phyloP scores from a whole-genome alignment of 2,329 filamentous ascomycete genomes.

The Aspergillus unguis region DNA sequence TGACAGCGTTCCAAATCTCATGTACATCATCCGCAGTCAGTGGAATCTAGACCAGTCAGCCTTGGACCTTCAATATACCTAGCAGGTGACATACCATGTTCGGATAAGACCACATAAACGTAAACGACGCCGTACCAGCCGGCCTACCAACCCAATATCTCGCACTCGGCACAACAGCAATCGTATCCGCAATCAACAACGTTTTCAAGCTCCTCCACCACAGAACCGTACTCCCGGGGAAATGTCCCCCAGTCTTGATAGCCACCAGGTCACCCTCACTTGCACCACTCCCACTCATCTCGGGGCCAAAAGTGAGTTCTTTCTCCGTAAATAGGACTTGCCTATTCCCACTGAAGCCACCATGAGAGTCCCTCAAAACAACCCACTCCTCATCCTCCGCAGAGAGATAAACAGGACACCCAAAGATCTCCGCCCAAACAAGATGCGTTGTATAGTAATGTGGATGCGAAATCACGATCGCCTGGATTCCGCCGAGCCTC shows the following conservation, averaged over 20 bases:
- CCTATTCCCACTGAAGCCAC: constrained; percentile 8
- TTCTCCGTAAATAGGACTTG: constrained; percentile 18
- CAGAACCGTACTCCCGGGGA: constrained; percentile 69
- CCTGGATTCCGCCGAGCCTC: constrained; percentile 61
- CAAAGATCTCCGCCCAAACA: constrained; percentile 67
- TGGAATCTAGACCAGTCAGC: constrained; percentile 54
- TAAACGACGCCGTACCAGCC: constrained; percentile 52
- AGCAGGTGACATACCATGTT: constrained; percentile 47
- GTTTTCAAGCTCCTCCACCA: constrained; percentile 58
- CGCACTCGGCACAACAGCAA: constrained; percentile 62
- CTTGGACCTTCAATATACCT: constrained; percentile 11
- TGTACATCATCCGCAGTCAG: constrained; percentile 61
- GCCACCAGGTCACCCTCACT: constrained; percentile 50
- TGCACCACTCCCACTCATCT: constrained; percentile 1
- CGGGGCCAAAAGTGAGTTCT: constrained; percentile 26
- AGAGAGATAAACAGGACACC: constrained; percentile 67
- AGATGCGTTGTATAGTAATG: constrained; percentile 78
- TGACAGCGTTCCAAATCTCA: constrained; percentile 67
- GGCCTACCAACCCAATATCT: constrained; percentile 32
- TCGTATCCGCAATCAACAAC: constrained; percentile 73
- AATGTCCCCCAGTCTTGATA: constrained; percentile 74
- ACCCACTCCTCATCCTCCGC: constrained; percentile 66
- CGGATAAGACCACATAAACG: constrained; percentile 75
- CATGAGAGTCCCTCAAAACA: constrained; percentile 36
- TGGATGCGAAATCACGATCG: constrained; percentile 74